Percentiles rank a stretch among this genome's conserved stretches.
Conservation (phyloP, 2,329 filamentous ascomycete genomes). For the Sporothrix globosa region DNA sequence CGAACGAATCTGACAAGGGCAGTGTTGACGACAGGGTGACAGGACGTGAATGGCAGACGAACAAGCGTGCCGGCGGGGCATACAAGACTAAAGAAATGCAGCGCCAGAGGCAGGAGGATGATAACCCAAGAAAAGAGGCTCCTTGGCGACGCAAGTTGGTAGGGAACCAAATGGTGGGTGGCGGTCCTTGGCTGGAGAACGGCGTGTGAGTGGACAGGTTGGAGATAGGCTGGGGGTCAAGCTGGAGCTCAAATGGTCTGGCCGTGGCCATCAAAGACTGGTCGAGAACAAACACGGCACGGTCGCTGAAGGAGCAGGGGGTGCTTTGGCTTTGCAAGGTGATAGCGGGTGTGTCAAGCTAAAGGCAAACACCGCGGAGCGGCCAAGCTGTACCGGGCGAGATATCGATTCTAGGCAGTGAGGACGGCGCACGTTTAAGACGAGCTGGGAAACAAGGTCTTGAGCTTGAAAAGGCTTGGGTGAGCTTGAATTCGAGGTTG, state of each 20-base stretch:
- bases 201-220: slow-evolving; percentile 11
- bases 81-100: not conserved
- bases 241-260: slow-evolving; percentile 18
- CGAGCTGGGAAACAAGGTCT: slow-evolving; percentile 10
- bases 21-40: not conserved
- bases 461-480: slow-evolving; percentile 6
- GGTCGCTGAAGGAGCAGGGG: slow-evolving; percentile 15
- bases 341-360: slow-evolving; percentile 7
- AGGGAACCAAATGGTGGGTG: not conserved
- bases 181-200: slow-evolving; percentile 17
- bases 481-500: not conserved
- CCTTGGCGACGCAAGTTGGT: not conserved
- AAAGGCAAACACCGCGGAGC: slow-evolving; percentile 17
- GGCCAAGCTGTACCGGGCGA: slow-evolving; percentile 15
- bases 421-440: slow-evolving; percentile 5
- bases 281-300: slow-evolving; percentile 23
- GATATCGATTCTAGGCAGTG: slow-evolving; percentile 8
- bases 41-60: not conserved
- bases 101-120: not conserved
- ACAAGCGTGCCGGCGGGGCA: slow-evolving; percentile 1
- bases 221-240: not conserved
- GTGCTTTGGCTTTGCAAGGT: slow-evolving; percentile 6
- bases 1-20: not conserved
- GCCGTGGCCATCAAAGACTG: slow-evolving; percentile 25
- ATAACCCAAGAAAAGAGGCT: slow-evolving; percentile 9